Percentiles rank a stretch among this genome's conserved stretches.
These are phyloP conservation scores for Lachancea fermentati DNA, from an alignment of 805 yeast species.

Conservation along the genomic window DNA sequence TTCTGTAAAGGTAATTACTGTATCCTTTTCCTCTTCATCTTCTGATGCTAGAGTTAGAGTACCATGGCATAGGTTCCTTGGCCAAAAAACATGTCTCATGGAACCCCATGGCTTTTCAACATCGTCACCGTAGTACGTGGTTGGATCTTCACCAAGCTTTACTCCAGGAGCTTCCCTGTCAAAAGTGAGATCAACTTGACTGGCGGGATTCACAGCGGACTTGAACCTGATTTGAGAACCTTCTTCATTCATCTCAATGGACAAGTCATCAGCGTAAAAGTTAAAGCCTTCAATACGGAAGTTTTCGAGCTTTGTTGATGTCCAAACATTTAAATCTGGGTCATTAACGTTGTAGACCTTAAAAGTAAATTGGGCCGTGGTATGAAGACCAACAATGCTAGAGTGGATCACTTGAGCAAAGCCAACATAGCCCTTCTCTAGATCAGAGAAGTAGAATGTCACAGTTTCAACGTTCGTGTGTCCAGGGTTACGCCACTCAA, in stretches of 20 bases:
- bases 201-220: slow-evolving; percentile 61
- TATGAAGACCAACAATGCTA: slow-evolving; percentile 78
- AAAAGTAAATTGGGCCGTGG: slow-evolving; percentile 92
- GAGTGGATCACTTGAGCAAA: slow-evolving; percentile 95
- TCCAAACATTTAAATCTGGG: slow-evolving; percentile 54
- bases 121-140: slow-evolving; percentile 82
- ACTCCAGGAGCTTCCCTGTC: slow-evolving; percentile 68
- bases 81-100: slow-evolving; percentile 97
- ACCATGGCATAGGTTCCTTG: slow-evolving; percentile 73
- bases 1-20: slow-evolving; percentile 20
- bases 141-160: slow-evolving; percentile 85
- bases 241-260: slow-evolving; percentile 55
- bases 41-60: slow-evolving; percentile 42
- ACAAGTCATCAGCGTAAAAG: slow-evolving; percentile 71
- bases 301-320: slow-evolving; percentile 82
- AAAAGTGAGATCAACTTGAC: slow-evolving; percentile 64
- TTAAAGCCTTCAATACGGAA: slow-evolving; percentile 67
- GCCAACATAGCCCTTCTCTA: slow-evolving; percentile 61
- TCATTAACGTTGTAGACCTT: slow-evolving; percentile 47
- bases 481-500: slow-evolving; percentile 66
- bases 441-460: slow-evolving; percentile 76
- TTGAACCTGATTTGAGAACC: slow-evolving; percentile 48
- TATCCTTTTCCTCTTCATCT: slow-evolving; percentile 18
- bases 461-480: slow-evolving; percentile 94
- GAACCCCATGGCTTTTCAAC: slow-evolving; percentile 88